Base-by-base conservation (phyloP, 495 filamentous ascomycete species). In the Schizothecium vesticola region DNA sequence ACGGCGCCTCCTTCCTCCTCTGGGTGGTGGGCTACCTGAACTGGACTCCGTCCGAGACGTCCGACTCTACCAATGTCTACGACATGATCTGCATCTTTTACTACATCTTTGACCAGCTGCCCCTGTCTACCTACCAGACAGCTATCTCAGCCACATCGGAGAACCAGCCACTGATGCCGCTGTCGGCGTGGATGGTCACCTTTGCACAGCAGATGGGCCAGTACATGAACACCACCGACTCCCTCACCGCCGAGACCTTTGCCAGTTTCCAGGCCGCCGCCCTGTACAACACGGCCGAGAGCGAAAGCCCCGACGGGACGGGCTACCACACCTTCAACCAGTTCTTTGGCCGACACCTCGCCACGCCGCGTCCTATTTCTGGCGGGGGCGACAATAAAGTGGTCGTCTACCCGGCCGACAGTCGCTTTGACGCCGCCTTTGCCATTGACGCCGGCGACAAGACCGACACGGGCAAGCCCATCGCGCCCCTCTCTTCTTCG, bases 101-200 rank as follows among this genome's bases (percentile, higher is more conserved):
- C 56, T 66, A 59, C 23, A 26, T 66, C 56, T 55, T 66, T 24
- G 64, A 66, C 64, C 64, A 66, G 28, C 3, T 16, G 3, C 51
- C 64, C 16, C 51, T 66, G 12, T 19, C 6, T 12, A 3, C 16
- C 9, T 4, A 10, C 8, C 64, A 66, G 28, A 66, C 51, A 6
- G 23, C 6, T 3, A 36, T 66, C 55, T 16, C 22, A 51, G 55
- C 64, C 7, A 33, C 28, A 51, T 58, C 64, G 12, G 64, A 31
- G 8, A 25, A 25, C 56, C 28, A 66, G 3, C 7, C 13, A 6
- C 64, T 66, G 25, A 66, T 55, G 9, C 12, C 3, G 11, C 21
- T 66, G 13, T 66, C 64, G 64, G 25, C 51, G 10, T 66, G 64
- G 64, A 66, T 66, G 22, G 64, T 66, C 24, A 55, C 28, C 5